Evolutionary conservation across 495 filamentous ascomycete species (phyloP).

Genomic region (Amniculicola lignicola): DNA sequence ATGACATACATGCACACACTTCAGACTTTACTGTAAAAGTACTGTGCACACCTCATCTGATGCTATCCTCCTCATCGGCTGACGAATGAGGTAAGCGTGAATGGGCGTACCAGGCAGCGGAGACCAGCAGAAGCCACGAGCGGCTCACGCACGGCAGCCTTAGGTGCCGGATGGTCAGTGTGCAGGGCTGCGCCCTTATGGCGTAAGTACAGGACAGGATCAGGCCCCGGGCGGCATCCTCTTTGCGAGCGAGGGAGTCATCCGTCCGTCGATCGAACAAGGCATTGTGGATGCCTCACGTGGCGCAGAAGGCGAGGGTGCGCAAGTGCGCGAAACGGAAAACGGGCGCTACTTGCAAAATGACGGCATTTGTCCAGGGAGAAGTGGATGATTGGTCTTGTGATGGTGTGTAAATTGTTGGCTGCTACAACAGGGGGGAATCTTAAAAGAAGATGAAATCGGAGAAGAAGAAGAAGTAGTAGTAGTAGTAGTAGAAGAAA

Average conservation of each 20-base stretch:
- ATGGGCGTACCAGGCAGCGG: not conserved
- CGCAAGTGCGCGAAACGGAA: not conserved
- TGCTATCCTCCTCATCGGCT: too few species aligned
- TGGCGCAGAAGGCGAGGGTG: not conserved
- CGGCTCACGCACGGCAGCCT: not conserved
- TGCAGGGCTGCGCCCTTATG: not conserved
- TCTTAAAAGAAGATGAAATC: not conserved
- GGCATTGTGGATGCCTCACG: not conserved
- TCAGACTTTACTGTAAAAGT: too few species aligned
- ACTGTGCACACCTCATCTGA: too few species aligned
- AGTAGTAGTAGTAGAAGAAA: not conserved
- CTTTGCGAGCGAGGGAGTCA: too few species aligned
- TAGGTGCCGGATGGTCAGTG: too few species aligned
- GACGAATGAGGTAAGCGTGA: slow-evolving; percentile 5
- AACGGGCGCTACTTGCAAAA: not conserved
- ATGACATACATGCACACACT: too few species aligned
- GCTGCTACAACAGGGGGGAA: not conserved
- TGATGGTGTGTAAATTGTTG: too few species aligned
- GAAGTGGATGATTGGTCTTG: not conserved
- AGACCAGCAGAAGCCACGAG: not conserved
- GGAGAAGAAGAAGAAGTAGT: not conserved
- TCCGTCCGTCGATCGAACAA: not conserved
- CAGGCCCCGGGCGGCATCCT: not conserved
- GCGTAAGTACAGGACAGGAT: too few species aligned
- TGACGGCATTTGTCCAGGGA: not conserved